Conservation (phyloP, 371 early-diverging fungal genomes). For the Dinochytrium kinnereticum region DNA sequence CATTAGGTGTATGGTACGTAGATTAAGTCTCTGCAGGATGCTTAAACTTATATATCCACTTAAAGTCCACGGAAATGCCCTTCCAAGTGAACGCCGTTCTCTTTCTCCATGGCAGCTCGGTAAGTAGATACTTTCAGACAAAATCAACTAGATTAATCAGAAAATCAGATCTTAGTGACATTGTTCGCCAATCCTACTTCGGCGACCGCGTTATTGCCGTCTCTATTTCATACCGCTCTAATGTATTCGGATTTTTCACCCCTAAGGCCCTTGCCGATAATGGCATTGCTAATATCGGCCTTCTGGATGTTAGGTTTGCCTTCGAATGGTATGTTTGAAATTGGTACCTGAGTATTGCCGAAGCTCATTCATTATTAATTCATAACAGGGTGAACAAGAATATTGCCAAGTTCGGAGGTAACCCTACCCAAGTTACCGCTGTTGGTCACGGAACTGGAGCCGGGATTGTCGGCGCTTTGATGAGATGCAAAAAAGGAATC, state of each 20-base stretch:
- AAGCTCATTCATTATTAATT: not conserved
- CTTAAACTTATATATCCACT: too few species aligned
- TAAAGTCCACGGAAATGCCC: not conserved
- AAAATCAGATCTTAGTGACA: conserved; percentile 10
- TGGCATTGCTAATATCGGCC: not conserved
- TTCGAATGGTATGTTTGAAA: conserved; percentile 4
- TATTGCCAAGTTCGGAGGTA: conserved; percentile 14
- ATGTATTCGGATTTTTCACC: conserved; percentile 6
- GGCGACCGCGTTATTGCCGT: conserved; percentile 17
- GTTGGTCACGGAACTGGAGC: conserved; percentile 8
- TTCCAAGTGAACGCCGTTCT: not conserved
- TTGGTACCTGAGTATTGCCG: not conserved
- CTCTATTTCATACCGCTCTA: conserved; percentile 11
- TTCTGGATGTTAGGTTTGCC: not conserved
- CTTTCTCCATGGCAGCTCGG: not conserved
- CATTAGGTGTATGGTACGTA: too few species aligned
- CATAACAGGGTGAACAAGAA: conserved; percentile 2
- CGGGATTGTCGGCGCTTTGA: not conserved
- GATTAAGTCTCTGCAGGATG: too few species aligned
- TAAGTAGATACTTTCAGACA: too few species aligned
- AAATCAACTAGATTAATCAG: too few species aligned
- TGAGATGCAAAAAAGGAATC: not conserved
- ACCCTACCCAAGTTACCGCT: conserved; percentile 3
- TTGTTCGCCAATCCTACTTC: not conserved
- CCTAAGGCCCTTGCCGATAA: not conserved